Evolutionary conservation across 2,329 filamentous ascomycete genomes (phyloP).

Genomic region (Graphilbum fragrans): DNA sequence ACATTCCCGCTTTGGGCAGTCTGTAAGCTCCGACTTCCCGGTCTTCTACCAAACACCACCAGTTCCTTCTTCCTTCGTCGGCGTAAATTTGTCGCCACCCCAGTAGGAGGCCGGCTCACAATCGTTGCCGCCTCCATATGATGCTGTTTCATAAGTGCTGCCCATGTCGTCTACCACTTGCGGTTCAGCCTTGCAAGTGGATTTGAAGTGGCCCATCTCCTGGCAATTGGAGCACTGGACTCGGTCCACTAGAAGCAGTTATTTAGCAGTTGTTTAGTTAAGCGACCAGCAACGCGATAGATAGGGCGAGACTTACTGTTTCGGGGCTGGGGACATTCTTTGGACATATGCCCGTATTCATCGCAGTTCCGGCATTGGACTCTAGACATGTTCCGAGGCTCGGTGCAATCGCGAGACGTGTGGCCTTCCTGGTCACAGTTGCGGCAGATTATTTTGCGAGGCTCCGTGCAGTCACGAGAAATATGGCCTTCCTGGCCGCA

Average conservation of each 20-base stretch:
- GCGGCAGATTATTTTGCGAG: conserved; percentile 38
- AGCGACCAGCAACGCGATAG: no score
- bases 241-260: conserved; percentile 26
- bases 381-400: conserved; percentile 33
- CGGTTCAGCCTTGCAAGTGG: conserved; percentile 20
- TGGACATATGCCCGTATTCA: conserved; percentile 31
- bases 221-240: conserved; percentile 48
- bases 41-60: no score
- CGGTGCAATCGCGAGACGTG: conserved; percentile 46
- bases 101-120: neutral
- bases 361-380: conserved; percentile 48
- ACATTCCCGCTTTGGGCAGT: no score
- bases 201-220: conserved; percentile 31
- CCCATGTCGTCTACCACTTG: neutral
- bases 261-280: conserved; percentile 13
- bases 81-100: neutral
- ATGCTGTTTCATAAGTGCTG: neutral
- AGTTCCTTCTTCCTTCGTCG: no score
- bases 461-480: conserved; percentile 46
- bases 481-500: conserved; percentile 52
- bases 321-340: conserved; percentile 41
- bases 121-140: neutral
- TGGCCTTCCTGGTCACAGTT: conserved; percentile 50
- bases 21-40: no score
- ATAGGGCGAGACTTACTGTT: conserved; percentile 29